Base-by-base conservation (phyloP, 306 rosid species). In the Gastrolobium villosum region DNA sequence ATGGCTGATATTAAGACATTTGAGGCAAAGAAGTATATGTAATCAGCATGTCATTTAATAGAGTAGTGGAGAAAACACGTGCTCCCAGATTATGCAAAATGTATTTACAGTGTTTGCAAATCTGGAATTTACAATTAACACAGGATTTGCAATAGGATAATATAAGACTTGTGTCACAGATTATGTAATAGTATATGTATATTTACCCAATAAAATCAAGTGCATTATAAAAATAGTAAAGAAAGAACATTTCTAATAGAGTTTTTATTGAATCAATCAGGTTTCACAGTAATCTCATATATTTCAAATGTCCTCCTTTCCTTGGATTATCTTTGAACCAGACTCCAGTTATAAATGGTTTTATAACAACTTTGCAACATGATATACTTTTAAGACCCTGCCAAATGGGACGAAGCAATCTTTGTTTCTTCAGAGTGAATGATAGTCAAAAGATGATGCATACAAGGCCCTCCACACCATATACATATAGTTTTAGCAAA, bases 1-100 rank as follows among this genome's bases (percentile, higher is more conserved):
- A 65, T 34, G 63, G 59, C 34, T 67, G 3, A 66, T 46, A 40
- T 54, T 13, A 73, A 69, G 59, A 53, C 74, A 53, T 31, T 30
- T 50, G 72, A 46, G 56, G 63, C 8, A 73, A 81, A 49, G 11
- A 64, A 49, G 34, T 37, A 56, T 55, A 5, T 7, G 26, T 30
- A 60, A 70, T 44, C 70, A 52, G 45, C 43, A 50, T 35, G 39
- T 45, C 64, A 71, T 26, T 37, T 9, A 35, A 28, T 6, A 53
- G 10, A 62, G 60, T 5, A 39, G 20, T 6, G n/a, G 54, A 6
- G 26, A 26, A 44, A 31, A 57, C 14, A 65, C 10, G 26, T n/a
- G 34, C 57, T 75, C 68, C 13, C 34, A 68, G 52, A n/a, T 60
- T 31, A 61, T 1, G 26, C 45, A 61, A 65, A 45, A 4, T 39